These are phyloP conservation scores for Nothophoma quercina DNA, from an alignment of 2,329 filamentous ascomycete genomes.

Conservation along the genomic window DNA sequence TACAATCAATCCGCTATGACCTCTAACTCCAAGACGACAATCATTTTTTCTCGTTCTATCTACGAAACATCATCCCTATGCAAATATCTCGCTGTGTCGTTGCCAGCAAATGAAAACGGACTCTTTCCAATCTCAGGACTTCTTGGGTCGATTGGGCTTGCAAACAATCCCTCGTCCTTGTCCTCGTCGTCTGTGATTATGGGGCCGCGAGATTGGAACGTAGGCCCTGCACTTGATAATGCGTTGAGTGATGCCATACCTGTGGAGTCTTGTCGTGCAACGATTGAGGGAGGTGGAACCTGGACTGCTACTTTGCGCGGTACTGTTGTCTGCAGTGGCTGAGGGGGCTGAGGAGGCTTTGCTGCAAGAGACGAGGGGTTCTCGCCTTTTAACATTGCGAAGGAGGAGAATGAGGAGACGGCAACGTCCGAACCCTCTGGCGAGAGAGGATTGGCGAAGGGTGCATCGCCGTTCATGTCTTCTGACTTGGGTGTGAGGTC, in stretches of 20 bases:
- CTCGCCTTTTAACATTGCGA: conserved; percentile 65
- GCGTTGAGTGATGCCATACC: conserved; percentile 57
- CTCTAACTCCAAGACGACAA: background rate
- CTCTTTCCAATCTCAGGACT: conserved; percentile 86
- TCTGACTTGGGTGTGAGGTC: conserved; percentile 63
- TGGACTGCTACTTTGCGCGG: conserved; percentile 46
- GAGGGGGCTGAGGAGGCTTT: conserved; percentile 51
- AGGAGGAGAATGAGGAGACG: conserved; percentile 58
- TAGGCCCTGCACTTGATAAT: conserved; percentile 43
- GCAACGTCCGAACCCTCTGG: conserved; percentile 70
- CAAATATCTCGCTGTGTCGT: conserved; percentile 44
- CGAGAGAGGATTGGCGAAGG: conserved; percentile 61
- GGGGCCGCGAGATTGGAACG: conserved; percentile 41
- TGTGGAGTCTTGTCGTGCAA: conserved; percentile 49
- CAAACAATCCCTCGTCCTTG: conserved; percentile 83
- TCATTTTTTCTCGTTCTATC: background rate
- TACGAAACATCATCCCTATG: conserved; percentile 40
- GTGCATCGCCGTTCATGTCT: conserved; percentile 22
- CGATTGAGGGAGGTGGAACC: conserved; percentile 48
- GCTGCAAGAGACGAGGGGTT: conserved; percentile 51
- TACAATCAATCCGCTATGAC: conserved; percentile 4
- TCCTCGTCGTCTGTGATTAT: conserved; percentile 54
- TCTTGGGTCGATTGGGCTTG: conserved; percentile 83
- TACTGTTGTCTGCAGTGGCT: conserved; percentile 26
- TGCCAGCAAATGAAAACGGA: conserved; percentile 70